phyloP scores from a whole-genome alignment of 495 filamentous ascomycete species.

The Penicillium ochrochloron region DNA sequence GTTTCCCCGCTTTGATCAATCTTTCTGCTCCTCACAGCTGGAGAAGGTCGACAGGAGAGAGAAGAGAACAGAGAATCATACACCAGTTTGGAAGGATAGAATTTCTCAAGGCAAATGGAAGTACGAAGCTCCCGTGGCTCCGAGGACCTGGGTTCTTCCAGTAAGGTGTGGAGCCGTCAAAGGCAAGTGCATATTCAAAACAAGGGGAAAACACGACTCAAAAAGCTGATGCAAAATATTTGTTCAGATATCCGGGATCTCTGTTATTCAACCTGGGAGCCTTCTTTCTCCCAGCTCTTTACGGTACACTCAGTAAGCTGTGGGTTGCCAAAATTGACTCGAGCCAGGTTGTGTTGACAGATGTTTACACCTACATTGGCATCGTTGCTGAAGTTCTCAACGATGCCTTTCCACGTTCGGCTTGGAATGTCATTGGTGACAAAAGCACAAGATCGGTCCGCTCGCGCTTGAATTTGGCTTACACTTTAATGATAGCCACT shows the following conservation, averaged over 20 bases:
- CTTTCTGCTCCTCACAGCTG: neutral
- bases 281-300: conserved; percentile 71
- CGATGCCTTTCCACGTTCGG: conserved; percentile 71
- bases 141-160: neutral
- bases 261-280: conserved; percentile 66
- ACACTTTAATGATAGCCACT: conserved; percentile 68
- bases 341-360: conserved; percentile 68
- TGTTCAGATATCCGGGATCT: conserved; percentile 56
- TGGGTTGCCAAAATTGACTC: conserved; percentile 75
- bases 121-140: too few relatives aligned
- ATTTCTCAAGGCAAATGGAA: neutral
- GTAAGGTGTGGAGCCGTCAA: neutral
- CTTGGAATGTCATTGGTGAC: conserved; percentile 74
- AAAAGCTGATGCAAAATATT: neutral
- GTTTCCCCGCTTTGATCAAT: neutral
- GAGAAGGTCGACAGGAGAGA: neutral
- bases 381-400: conserved; percentile 71
- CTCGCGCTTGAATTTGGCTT: conserved; percentile 61
- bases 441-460: conserved; percentile 54
- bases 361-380: conserved; percentile 67
- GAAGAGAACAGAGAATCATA: neutral
- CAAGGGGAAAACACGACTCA: neutral
- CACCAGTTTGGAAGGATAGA: neutral
- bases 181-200: neutral
- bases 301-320: conserved; percentile 71